Evolutionary conservation across 176 grass and related monocot species (phyloP).

Genomic region (Raddia guianensis): DNA sequence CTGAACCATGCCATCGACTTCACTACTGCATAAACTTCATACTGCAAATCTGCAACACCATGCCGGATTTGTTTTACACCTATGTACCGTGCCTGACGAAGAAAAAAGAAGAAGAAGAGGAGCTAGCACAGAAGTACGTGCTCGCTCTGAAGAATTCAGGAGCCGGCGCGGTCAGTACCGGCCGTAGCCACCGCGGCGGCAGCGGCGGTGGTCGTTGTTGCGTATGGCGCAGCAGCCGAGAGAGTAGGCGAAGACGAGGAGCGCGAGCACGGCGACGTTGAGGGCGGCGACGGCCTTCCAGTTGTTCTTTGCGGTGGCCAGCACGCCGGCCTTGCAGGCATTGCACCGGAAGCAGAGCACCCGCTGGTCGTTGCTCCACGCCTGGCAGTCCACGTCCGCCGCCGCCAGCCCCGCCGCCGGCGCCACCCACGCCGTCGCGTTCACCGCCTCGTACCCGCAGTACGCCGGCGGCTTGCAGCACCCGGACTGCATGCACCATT

Average conservation of each 20-base stretch:
- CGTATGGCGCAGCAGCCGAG: conserved; percentile 69
- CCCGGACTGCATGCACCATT: conserved; percentile 58
- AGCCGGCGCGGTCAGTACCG: conserved; percentile 15
- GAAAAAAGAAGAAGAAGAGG: neutral
- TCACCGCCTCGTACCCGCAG: conserved; percentile 57
- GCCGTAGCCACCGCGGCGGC: neutral
- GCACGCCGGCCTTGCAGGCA: conserved; percentile 66
- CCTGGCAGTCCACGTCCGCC: conserved; percentile 54
- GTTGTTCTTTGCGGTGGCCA: conserved; percentile 56
- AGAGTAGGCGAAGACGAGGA: conserved; percentile 63
- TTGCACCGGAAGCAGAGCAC: conserved; percentile 69
- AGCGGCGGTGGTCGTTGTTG: conserved; percentile 34
- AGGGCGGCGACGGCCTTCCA: conserved; percentile 58
- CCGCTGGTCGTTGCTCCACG: conserved; percentile 61
- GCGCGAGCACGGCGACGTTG: conserved; percentile 51
- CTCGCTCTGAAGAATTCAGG: neutral
- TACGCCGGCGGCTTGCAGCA: conserved; percentile 86
- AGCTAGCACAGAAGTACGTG: neutral
- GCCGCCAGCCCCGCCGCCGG: conserved; percentile 27
- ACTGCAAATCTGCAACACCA: neutral
- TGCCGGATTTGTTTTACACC: neutral
- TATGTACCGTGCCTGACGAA: neutral
- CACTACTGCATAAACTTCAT: neutral
- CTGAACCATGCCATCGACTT: neutral
- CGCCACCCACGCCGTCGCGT: conserved; percentile 55